Evolutionary conservation across 2,329 filamentous ascomycete species (phyloP).

Genomic region (Didymella keratinophila): DNA sequence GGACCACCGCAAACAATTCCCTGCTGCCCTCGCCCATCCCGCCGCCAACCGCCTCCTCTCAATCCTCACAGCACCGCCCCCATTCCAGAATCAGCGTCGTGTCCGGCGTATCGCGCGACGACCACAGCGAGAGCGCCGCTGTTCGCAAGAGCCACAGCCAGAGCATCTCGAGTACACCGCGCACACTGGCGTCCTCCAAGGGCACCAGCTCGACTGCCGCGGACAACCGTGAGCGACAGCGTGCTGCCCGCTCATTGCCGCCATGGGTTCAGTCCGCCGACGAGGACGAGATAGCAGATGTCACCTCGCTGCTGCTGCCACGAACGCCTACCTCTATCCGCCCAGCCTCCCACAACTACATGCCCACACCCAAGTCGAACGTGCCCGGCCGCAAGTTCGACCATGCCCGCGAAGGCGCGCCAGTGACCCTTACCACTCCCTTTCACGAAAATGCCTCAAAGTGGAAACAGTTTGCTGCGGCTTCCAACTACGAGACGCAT

Average conservation of each 20-base stretch:
- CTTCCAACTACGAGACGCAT: slow-evolving; percentile 39
- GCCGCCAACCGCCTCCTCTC: slow-evolving; percentile 42
- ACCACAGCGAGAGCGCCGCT: slow-evolving; percentile 34
- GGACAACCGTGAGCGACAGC: slow-evolving; percentile 45
- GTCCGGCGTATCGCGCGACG: slow-evolving; percentile 37
- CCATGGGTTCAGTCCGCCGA: slow-evolving; percentile 52
- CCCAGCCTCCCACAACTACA: slow-evolving; percentile 49
- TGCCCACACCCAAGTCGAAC: slow-evolving; percentile 50
- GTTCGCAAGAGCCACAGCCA: slow-evolving; percentile 45
- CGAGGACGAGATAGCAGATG: slow-evolving; percentile 46
- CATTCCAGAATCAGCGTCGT: slow-evolving; percentile 42
- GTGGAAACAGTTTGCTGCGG: slow-evolving; percentile 50
- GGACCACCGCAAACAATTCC: slow-evolving; percentile 10
- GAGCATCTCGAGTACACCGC: slow-evolving; percentile 47
- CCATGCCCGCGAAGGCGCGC: slow-evolving; percentile 48
- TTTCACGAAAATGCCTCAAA: slow-evolving; percentile 48
- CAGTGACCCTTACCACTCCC: slow-evolving; percentile 47
- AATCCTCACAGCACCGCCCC: slow-evolving; percentile 41
- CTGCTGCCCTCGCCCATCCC: slow-evolving; percentile 46
- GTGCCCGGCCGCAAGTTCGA: slow-evolving; percentile 51
- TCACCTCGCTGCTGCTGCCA: slow-evolving; percentile 44
- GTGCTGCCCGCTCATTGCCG: slow-evolving; percentile 47
- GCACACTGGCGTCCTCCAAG: slow-evolving; percentile 48
- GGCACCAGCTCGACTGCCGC: slow-evolving; percentile 36
- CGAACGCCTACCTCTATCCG: slow-evolving; percentile 45